Conservation (phyloP, 192 early-diverging fungal genomes). For the Podila epicladia region DNA sequence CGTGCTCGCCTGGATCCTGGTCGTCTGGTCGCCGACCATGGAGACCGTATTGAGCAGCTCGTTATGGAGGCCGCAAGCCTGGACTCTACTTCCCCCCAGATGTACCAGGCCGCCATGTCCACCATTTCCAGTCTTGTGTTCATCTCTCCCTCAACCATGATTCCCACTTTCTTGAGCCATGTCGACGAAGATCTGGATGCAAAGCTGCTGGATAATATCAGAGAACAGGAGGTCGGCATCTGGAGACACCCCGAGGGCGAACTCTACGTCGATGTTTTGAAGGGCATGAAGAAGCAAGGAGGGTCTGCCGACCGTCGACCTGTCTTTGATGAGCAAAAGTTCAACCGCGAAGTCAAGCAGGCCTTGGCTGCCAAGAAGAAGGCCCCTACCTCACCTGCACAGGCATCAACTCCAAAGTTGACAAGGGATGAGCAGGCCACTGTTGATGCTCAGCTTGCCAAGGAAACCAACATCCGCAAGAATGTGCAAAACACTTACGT, state of each 20-base stretch:
- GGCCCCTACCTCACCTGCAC: constrained; percentile 22
- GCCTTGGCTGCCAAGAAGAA: constrained; percentile 76
- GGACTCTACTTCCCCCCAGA: constrained; percentile 48
- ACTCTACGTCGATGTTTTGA: constrained; percentile 72
- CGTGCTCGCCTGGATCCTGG: constrained; percentile 76
- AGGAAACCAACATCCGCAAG: constrained; percentile 77
- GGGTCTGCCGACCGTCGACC: constrained; percentile 56
- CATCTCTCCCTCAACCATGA: constrained; percentile 62
- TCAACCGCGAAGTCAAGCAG: constrained; percentile 80
- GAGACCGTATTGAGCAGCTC: constrained; percentile 53
- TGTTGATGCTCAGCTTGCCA: constrained; percentile 73
- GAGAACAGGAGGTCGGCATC: constrained; percentile 68
- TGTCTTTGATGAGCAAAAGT: constrained; percentile 75
- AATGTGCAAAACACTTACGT: constrained; percentile 64
- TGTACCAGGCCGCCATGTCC: constrained; percentile 71
- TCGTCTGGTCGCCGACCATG: constrained; percentile 60
- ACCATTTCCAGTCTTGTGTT: constrained; percentile 71
- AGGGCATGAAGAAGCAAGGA: constrained; percentile 66
- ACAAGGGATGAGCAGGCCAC: constrained; percentile 82
- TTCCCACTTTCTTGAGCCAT: constrained; percentile 58
- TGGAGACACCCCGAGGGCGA: constrained; percentile 77
- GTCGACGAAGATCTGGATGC: constrained; percentile 60
- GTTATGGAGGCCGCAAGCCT: constrained; percentile 56
- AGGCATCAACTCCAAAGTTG: constrained; percentile 56
- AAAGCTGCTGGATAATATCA: constrained; percentile 59